phyloP scores from a whole-genome alignment of 148 eudicot species.

The Cornus suecica region DNA sequence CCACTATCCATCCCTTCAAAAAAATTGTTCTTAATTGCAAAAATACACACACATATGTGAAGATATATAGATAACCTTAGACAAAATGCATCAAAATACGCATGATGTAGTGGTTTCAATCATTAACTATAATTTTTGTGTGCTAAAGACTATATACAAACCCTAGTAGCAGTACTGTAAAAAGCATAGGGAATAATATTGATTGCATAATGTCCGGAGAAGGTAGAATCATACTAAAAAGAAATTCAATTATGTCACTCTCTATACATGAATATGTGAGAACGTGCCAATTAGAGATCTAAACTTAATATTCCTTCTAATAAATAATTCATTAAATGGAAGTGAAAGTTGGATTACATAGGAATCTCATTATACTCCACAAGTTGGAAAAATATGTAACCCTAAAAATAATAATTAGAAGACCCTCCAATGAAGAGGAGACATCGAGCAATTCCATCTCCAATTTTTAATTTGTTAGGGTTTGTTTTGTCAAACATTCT shows the following conservation, averaged over 20 bases:
- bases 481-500: background rate
- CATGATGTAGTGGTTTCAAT: too few species aligned
- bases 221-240: background rate
- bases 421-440: background rate
- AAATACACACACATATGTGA: too few species aligned
- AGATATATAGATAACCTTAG: too few species aligned
- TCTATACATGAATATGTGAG: background rate
- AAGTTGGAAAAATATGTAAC: background rate
- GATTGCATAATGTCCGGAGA: background rate
- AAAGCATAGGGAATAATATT: too few species aligned
- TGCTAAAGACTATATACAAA: too few species aligned
- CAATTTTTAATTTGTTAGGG: background rate
- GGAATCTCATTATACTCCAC: background rate
- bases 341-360: background rate
- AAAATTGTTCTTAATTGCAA: too few species aligned
- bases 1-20: too few species aligned
- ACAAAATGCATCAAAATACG: too few species aligned
- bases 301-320: background rate
- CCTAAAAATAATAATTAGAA: background rate
- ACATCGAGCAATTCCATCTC: background rate
- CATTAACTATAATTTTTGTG: too few species aligned
- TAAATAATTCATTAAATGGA: background rate
- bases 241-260: background rate
- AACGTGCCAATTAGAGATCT: background rate
- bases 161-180: too few species aligned